Percentiles rank a stretch among this genome's conserved stretches.
These are phyloP conservation scores for Talaromyces nanjingensis DNA, from an alignment of 495 filamentous ascomycete species.

Conservation along the genomic window DNA sequence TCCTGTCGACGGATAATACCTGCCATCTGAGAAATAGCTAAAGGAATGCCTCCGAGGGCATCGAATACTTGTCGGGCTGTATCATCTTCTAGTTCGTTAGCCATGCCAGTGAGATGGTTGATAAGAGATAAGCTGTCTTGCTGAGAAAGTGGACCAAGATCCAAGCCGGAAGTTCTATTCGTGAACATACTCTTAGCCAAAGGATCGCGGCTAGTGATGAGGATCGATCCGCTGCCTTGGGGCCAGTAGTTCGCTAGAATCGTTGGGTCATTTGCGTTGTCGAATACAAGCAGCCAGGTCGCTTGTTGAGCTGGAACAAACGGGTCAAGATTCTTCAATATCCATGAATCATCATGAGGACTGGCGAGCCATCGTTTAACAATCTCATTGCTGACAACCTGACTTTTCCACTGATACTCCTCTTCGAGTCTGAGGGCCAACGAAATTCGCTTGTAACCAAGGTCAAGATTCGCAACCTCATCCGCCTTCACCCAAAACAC, in stretches of 20 bases:
- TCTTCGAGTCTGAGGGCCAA: slow-evolving; percentile 25
- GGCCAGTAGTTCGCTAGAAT: slow-evolving; percentile 30
- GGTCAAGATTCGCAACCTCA: slow-evolving; percentile 21
- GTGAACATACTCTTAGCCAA: slow-evolving; percentile 12
- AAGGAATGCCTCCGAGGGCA: slow-evolving; percentile 27
- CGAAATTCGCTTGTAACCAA: slow-evolving; percentile 25
- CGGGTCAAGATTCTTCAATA: too few relatives aligned
- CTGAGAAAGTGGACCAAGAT: slow-evolving; percentile 13
- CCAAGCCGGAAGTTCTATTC: slow-evolving; percentile 9
- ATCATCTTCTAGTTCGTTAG: slow-evolving; percentile 9
- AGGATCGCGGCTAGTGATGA: slow-evolving; percentile 32
- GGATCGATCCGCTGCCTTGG: slow-evolving; percentile 22
- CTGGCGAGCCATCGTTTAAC: slow-evolving; percentile 29
- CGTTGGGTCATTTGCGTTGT: slow-evolving; percentile 27
- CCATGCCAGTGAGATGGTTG: slow-evolving; percentile 10
- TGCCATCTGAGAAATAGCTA: slow-evolving; percentile 38
- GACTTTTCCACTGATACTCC: slow-evolving; percentile 18
- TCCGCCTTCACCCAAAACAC: slow-evolving; percentile 37
- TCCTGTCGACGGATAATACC: slow-evolving; percentile 24
- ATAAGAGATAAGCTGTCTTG: slow-evolving; percentile 16
- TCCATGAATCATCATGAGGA: slow-evolving; percentile 11
- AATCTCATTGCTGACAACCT: slow-evolving; percentile 21
- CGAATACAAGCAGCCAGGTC: slow-evolving; percentile 34
- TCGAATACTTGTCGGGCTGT: slow-evolving; percentile 11
- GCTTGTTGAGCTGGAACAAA: slow-evolving; percentile 8